A percentile compares a stretch with the other conserved stretches of the same genome.
phyloP scores from a whole-genome alignment of 2,329 filamentous ascomycete genomes.

The Rhynchosporium agropyri region DNA sequence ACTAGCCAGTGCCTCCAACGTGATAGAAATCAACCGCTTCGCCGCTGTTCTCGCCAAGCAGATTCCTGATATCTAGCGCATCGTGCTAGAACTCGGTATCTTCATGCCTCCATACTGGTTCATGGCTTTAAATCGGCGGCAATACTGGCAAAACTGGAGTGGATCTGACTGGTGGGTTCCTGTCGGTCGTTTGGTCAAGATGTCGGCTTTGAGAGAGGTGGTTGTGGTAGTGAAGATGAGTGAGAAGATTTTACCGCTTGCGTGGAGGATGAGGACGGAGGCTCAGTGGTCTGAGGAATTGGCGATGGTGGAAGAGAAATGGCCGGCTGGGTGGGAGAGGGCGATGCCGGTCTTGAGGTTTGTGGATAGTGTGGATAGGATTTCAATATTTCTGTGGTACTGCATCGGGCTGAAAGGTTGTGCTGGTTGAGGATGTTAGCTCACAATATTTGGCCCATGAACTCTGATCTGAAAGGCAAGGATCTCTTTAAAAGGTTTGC shows the following conservation, averaged over 20 bases:
- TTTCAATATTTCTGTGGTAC: neutral
- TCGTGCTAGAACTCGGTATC: neutral
- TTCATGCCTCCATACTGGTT: conserved; percentile 13
- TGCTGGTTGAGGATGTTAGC: too few species aligned
- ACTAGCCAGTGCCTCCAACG: neutral
- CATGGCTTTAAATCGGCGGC: neutral
- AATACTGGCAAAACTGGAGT: conserved; percentile 19
- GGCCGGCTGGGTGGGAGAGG: conserved; percentile 15
- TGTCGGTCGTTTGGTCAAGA: neutral
- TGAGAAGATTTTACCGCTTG: conserved; percentile 15
- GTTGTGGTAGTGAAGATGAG: neutral
- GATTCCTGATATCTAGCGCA: neutral
- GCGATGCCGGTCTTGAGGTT: neutral
- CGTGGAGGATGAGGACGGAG: conserved; percentile 15
- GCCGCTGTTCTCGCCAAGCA: neutral
- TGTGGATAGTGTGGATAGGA: neutral
- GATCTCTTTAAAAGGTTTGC: neutral
- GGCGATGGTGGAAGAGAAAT: conserved; percentile 8
- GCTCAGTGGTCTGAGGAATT: conserved; percentile 17
- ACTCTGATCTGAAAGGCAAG: neutral
- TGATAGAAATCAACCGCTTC: neutral
- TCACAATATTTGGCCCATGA: too few species aligned
- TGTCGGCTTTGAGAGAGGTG: conserved; percentile 12
- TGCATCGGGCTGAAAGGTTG: too few species aligned
- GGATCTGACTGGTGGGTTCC: conserved; percentile 18